Base-by-base conservation (phyloP, 768 basidiomycete species). In the Collybia nuda region DNA sequence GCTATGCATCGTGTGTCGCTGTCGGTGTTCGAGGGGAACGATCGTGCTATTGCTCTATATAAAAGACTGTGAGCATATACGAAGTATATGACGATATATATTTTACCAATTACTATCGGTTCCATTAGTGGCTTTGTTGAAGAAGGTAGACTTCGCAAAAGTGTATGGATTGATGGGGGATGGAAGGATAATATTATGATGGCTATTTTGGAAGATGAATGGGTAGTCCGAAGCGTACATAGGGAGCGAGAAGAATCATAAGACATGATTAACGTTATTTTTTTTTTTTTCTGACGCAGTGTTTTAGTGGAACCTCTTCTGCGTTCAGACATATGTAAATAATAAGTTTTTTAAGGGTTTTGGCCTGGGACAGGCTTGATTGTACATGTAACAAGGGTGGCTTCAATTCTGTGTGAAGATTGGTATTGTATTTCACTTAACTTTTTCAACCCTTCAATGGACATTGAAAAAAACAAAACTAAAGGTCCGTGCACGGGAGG, bases 1-100 rank as follows among this genome's bases (percentile, higher is more conserved):
- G 66, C 61, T 22, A 47, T 76, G 54, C 71, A 75, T 38, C 69
- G 75, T 12, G 51, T 79, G 49, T 70, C 75, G 24, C 59, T 79
- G 45, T 62, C 57, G 1, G 73, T 75, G 39, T 60, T 70, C 41
- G 69, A 68, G 23, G 63, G 56, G 14, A 79, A 79, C 39, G 62
- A 53, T 39, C 57, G 67, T 18, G 77, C 75, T 4, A 51, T 73
- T 21, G 57, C 60, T 44, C 59, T 77, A 11, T 78, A 78, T 39
- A 65, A 67, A 52, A 72, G 70, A 52, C 58, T 71, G 77, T 78
- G 55, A 65, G 76, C 32, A 14, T 65, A 1, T 2, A 17, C 9
- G 28, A 14, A 1, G 11, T 36, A 24, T 11, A 8, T 48, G 26
- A 32, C 41, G 40, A 9, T 1, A 12, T 21, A 11, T 9, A n/a